Percentiles rank a stretch among this genome's conserved stretches.
phyloP scores from a whole-genome alignment of 2,329 filamentous ascomycete genomes.

The Verticillium zaregamsianum region DNA sequence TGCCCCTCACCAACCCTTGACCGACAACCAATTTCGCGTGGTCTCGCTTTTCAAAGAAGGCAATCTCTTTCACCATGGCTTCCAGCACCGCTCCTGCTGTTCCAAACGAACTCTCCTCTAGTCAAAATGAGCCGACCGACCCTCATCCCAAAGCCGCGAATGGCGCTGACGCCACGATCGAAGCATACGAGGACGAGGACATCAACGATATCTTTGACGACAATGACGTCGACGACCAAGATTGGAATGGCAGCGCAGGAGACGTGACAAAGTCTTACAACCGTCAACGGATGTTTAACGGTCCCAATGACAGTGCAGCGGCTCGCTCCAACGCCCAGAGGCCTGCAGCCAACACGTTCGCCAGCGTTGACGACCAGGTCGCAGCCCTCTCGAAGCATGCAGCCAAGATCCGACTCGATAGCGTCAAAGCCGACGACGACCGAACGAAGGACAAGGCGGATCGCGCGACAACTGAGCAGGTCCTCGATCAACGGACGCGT shows the following conservation, averaged over 20 bases:
- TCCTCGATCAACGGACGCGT: slow-evolving; percentile 86
- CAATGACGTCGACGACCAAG: slow-evolving; percentile 54
- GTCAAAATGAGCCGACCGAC: background rate
- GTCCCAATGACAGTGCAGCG: slow-evolving; percentile 40
- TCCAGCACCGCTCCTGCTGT: background rate
- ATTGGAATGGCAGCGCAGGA: slow-evolving; percentile 52
- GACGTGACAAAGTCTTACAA: slow-evolving; percentile 88
- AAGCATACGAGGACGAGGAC: slow-evolving; percentile 30
- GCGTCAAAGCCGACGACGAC: slow-evolving; percentile 44
- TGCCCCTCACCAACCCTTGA: background rate
- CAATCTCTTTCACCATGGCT: background rate
- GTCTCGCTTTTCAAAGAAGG: background rate
- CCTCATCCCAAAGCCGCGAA: slow-evolving; percentile 11
- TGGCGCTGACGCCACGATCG: slow-evolving; percentile 18
- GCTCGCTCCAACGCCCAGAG: slow-evolving; percentile 75
- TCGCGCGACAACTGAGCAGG: slow-evolving; percentile 89
- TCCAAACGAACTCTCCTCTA: background rate
- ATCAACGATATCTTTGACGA: slow-evolving; percentile 48
- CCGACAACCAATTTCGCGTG: background rate
- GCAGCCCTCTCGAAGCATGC: slow-evolving; percentile 81
- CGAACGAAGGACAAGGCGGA: slow-evolving; percentile 83
- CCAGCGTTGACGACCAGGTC: slow-evolving; percentile 83
- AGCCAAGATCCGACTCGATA: slow-evolving; percentile 76
- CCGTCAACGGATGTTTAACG: slow-evolving; percentile 68
- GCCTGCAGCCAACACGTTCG: slow-evolving; percentile 72